Percentiles rank a stretch among this genome's conserved stretches.
phyloP scores from a whole-genome alignment of 768 basidiomycete species.

The Trametopsis cervina region DNA sequence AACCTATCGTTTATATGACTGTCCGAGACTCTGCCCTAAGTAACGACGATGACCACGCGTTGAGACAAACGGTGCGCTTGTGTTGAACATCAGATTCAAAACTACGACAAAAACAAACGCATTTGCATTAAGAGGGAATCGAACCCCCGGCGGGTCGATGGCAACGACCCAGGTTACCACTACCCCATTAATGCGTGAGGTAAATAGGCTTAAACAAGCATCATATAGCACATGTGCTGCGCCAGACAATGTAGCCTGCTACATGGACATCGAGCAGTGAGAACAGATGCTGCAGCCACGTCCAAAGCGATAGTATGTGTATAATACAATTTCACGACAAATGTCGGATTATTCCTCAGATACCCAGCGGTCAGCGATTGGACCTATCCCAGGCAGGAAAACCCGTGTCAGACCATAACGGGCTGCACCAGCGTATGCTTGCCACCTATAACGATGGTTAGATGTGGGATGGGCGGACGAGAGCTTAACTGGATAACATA shows the following conservation, averaged over 20 bases:
- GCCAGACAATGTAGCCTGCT: neutral
- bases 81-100: no score
- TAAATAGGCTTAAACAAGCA: no score
- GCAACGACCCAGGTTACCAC: constrained; percentile 31
- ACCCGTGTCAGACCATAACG: constrained; percentile 47
- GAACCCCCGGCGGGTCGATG: constrained; percentile 81
- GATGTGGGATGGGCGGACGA: constrained; percentile 4
- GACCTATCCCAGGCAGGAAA: constrained; percentile 57
- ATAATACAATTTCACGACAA: no score
- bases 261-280: neutral
- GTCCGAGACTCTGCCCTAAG: neutral
- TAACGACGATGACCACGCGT: neutral
- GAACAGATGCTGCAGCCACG: neutral
- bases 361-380: constrained; percentile 63
- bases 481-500: constrained; percentile 28
- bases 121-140: constrained; percentile 86
- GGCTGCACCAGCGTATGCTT: constrained; percentile 47
- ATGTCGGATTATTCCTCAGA: constrained; percentile 61
- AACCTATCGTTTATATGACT: neutral
- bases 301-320: neutral
- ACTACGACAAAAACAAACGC: no score
- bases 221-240: neutral
- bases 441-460: constrained; percentile 26
- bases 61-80: no score
- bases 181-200: constrained; percentile 29